Evolutionary conservation across 2,329 filamentous ascomycete species (phyloP).

Genomic region (Hymenoscyphus fructigenus): DNA sequence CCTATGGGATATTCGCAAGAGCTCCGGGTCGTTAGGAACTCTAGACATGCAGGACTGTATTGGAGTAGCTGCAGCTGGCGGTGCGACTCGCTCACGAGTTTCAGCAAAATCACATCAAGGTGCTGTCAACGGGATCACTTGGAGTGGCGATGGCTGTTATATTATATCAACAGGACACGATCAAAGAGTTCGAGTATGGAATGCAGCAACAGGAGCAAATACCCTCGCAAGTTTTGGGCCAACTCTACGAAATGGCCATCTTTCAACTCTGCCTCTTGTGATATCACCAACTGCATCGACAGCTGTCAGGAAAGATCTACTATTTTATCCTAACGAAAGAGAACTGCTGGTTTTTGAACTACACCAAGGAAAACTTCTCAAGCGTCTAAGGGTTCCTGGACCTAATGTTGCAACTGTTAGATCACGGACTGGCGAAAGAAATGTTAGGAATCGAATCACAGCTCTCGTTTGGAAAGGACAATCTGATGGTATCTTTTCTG

Average conservation of each 20-base stretch:
- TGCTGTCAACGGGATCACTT: conserved; percentile 79
- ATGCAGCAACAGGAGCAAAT: conserved; percentile 77
- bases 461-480: conserved; percentile 69
- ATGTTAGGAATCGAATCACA: conserved; percentile 67
- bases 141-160: conserved; percentile 76
- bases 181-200: conserved; percentile 82
- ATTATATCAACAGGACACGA: conserved; percentile 83
- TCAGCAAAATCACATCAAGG: conserved; percentile 71
- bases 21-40: conserved; percentile 71
- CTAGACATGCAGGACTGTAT: conserved; percentile 82
- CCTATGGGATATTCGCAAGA: conserved; percentile 83
- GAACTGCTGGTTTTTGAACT: conserved; percentile 81
- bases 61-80: conserved; percentile 55
- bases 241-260: conserved; percentile 69
- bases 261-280: conserved; percentile 61
- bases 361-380: conserved; percentile 71
- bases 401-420: conserved; percentile 49
- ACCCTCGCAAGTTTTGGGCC: conserved; percentile 87
- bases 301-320: conserved; percentile 57
- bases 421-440: conserved; percentile 51
- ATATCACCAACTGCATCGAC: conserved; percentile 61
- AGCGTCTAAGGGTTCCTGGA: conserved; percentile 66
- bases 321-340: conserved; percentile 79
- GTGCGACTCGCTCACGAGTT: conserved; percentile 43
- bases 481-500: conserved; percentile 73